These are phyloP conservation scores for Vanrija sp. DNA, from an alignment of 1,284 basidiomycete genomes.

Conservation along the genomic window DNA sequence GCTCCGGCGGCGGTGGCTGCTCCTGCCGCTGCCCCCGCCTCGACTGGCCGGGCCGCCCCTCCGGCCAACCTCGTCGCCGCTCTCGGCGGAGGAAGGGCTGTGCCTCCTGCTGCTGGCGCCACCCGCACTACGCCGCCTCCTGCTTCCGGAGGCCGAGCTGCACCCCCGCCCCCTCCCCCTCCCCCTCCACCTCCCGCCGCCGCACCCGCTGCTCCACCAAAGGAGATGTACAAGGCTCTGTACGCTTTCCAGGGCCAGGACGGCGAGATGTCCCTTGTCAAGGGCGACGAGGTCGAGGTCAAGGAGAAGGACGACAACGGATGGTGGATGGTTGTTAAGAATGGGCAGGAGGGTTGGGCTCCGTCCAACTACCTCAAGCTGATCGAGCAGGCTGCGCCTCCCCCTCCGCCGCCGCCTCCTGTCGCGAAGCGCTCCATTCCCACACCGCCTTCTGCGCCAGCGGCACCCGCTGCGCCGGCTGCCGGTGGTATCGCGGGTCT, in stretches of 20 bases:
- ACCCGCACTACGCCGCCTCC: constrained; percentile 37
- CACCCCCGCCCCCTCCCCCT: constrained; percentile 52
- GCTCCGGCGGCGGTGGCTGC: constrained; percentile 13
- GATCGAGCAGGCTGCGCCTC: constrained; percentile 57
- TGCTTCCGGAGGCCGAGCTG: constrained; percentile 24
- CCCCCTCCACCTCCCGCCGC: constrained; percentile 58
- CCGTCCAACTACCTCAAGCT: constrained; percentile 90
- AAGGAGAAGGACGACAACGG: constrained; percentile 89
- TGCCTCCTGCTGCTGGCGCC: neutral
- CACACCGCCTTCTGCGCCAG: constrained; percentile 49
- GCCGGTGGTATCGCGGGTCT: constrained; percentile 50
- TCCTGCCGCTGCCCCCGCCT: neutral
- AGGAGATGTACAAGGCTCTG: constrained; percentile 76
- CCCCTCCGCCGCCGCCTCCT: constrained; percentile 65
- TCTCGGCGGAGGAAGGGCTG: neutral
- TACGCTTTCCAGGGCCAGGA: constrained; percentile 85
- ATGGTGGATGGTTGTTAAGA: constrained; percentile 96
- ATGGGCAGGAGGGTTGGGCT: constrained; percentile 83
- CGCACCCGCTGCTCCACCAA: constrained; percentile 60
- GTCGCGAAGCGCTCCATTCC: constrained; percentile 54
- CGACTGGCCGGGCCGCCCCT: neutral
- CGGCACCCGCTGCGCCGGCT: constrained; percentile 38
- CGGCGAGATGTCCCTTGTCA: constrained; percentile 83
- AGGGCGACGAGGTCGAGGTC: constrained; percentile 89
- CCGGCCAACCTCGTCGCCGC: neutral